Base-by-base conservation (phyloP, 441 rosid species). In the Croton laevigatus region DNA sequence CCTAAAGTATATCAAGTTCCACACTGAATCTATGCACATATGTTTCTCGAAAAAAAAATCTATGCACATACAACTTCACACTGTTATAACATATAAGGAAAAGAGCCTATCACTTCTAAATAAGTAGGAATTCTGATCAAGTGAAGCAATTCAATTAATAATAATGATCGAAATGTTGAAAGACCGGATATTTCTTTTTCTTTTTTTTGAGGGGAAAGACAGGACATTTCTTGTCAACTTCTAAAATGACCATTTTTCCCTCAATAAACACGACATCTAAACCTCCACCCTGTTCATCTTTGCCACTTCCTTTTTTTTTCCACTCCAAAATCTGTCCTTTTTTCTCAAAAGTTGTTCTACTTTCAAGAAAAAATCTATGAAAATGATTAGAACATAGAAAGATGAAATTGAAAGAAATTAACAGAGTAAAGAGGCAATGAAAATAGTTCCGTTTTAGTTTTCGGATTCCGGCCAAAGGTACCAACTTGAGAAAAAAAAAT, bases 21-120 rank as follows among this genome's bases (percentile, higher is more conserved):
- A 46, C 8, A 20, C 11, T 34, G 65, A 8, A 36, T 8, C 54
- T 46, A 59, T 54, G 62, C 16, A 54, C 40, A 45, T 6, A 59
- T 38, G 32, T 27, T 27, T 27, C 32, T 27, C 32, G 2, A 27
- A 27, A 27, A 27, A 27, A 27, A 27, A 8, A 36, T 8, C 54
- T 46, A 59, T 54, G 62, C 16, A 54, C 40, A 45, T 6, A 19
- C 8, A 37, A 34, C 6, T 8, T 61, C 23, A 48, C 22, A 44
- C 20, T 54, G 48, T 8, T 38, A 40, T 5, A 46, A 14, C 60
- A 19, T 37, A 55, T 0, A 13, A 49, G 65, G 32, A 20, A 72
- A 42, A 72, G 27, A 36, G 17, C 14, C 64, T 16, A 54, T 48
- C 19, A 45, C 53, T 57, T 58, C 68, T 40, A 53, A 51, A 20